Evolutionary conservation across 1,139 yeast species (phyloP), one percentile per base, ranked within the genome.

Genomic region (Candida pseudocylindracea): DNA sequence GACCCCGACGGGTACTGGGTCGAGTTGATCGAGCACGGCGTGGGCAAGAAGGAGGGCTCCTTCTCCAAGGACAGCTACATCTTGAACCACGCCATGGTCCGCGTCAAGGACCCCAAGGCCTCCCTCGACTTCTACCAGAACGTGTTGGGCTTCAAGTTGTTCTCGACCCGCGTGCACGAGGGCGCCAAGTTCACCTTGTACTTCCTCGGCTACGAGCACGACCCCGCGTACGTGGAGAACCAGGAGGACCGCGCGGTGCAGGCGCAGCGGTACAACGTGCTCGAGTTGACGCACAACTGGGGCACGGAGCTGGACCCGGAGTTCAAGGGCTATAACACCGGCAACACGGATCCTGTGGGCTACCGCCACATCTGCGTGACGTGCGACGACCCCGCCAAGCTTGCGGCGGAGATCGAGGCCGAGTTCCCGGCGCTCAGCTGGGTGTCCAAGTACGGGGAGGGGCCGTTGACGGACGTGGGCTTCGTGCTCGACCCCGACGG

Each of bases 1-100:
- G 98, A 88, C 47, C 95, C 96, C 4, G 88, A 88, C 53, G 91
- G 91, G 42, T 88, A 88, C 57, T 88, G 98, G 98, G 66, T 88
- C 44, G 98, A 88, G 58, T 58, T 88, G 45, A 67, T 85, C 42
- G 72, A 72, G 45, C 72, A 83, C 47, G 61, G 55, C 26, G 45
- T 55, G 32, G 50, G 50, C 44, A 58, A 62, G 43, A 43, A 43
- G 25, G 63, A 54, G 25, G 56, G 45, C 26, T 49, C 46, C 30
- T 57, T 67, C 28, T 55, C 63, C 35, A 36, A 45, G 7, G 36
- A 55, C 9, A 59, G 64, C 32, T 69, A 71, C 51, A 64, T 65
- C 42, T 67, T 88, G 53, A 88, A 88, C 55, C 98, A 88, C 53
- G 59, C 93, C 11, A 88, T 88, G 98, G 64, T 85, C 41, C 69